Conservation (phyloP, 202 grass and related monocot species). For the Setaria viridis region DNA sequence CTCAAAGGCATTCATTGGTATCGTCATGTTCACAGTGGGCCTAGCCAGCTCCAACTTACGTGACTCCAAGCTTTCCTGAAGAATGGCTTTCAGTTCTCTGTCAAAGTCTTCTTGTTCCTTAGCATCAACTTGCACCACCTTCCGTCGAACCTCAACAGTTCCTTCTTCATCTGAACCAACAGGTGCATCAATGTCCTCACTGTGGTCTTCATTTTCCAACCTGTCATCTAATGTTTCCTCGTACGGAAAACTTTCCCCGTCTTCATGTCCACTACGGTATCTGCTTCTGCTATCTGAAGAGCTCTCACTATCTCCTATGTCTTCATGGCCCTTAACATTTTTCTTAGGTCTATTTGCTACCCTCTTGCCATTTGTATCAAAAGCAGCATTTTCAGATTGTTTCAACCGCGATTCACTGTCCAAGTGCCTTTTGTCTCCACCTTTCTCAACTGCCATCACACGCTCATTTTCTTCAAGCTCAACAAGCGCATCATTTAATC, state of each 20-base stretch:
- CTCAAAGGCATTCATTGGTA: conserved; percentile 78
- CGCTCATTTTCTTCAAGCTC: conserved; percentile 77
- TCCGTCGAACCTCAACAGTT: conserved; percentile 59
- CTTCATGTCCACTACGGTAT: conserved; percentile 51
- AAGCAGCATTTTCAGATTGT: conserved; percentile 40
- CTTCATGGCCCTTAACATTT: conserved; percentile 51
- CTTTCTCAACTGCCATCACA: conserved; percentile 34
- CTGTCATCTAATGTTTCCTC: too few species aligned
- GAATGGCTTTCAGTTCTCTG: conserved; percentile 66
- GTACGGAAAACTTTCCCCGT: conserved; percentile 33
- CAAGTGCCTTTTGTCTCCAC: conserved; percentile 25
- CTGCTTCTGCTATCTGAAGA: conserved; percentile 62
- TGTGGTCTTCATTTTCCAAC: conserved; percentile 50
- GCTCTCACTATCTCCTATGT: conserved; percentile 56
- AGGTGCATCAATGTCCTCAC: conserved; percentile 41
- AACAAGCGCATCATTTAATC: conserved; percentile 62
- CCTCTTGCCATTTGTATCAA: conserved; percentile 47
- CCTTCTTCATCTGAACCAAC: conserved; percentile 74
- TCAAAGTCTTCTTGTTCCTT: conserved; percentile 78
- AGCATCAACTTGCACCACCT: conserved; percentile 62
- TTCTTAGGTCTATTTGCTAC: conserved; percentile 47
- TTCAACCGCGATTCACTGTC: conserved; percentile 33
- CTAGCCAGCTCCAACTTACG: conserved; percentile 65
- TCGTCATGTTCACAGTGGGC: conserved; percentile 74
- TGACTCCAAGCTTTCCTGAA: conserved; percentile 79